Conservation (phyloP, 2,329 filamentous ascomycete genomes). For the Geosmithia flava region DNA sequence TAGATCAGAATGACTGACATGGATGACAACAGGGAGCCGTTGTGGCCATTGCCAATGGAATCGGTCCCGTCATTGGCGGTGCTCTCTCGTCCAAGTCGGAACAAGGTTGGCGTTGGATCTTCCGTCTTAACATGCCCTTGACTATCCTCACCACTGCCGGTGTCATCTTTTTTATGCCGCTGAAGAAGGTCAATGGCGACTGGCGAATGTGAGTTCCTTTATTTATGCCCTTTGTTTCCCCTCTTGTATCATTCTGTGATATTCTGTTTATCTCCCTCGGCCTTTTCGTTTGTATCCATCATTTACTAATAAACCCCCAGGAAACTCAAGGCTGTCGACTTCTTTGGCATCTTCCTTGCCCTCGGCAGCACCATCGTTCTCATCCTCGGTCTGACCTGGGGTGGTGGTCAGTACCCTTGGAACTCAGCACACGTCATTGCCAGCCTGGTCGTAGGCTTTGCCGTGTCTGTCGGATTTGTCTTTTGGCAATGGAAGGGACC, state of each 20-base stretch:
- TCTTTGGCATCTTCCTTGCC: slow-evolving; percentile 31
- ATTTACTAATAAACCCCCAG: slow-evolving; percentile 5
- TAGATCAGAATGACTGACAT: neutral
- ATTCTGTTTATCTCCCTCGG: neutral
- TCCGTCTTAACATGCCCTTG: slow-evolving; percentile 39
- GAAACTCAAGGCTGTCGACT: slow-evolving; percentile 39
- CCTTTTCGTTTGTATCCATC: neutral
- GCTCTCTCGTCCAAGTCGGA: slow-evolving; percentile 29
- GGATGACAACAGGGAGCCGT: slow-evolving; percentile 24
- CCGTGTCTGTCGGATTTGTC: slow-evolving; percentile 27
- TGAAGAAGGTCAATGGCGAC: slow-evolving; percentile 38
- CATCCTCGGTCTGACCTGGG: slow-evolving; percentile 40
- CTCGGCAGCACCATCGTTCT: slow-evolving; percentile 35
- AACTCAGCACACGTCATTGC: slow-evolving; percentile 28
- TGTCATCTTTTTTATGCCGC: slow-evolving; percentile 42
- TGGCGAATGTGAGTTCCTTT: slow-evolving; percentile 26
- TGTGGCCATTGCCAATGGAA: slow-evolving; percentile 39
- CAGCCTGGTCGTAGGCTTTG: slow-evolving; percentile 27
- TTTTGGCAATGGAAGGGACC: slow-evolving; percentile 37
- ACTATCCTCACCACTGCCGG: slow-evolving; percentile 30
- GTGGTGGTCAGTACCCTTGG: slow-evolving; percentile 36
- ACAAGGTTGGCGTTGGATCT: slow-evolving; percentile 41
- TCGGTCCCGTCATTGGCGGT: slow-evolving; percentile 41
- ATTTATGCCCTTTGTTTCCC: neutral
- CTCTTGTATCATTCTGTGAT: neutral